Base-by-base conservation (phyloP, 176 grass and related monocot genomes). In the Alloteropsis semialata region DNA sequence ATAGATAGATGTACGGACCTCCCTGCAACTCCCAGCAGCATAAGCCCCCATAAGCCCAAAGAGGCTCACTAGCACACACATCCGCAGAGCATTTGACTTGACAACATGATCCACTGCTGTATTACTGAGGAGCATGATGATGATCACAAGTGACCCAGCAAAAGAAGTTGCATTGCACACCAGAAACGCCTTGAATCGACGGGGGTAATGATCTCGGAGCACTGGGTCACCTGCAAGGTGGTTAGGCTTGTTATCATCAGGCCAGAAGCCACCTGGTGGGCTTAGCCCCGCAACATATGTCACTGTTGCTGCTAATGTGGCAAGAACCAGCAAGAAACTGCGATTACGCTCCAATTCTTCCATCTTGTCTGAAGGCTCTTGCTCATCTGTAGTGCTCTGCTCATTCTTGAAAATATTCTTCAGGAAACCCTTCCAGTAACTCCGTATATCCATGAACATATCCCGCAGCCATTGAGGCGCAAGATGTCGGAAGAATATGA, bases 101-200 rank as follows among this genome's bases (percentile, higher is more conserved):
- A 82, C 79, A 61, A 83, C 86, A 71, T 82, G 53, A 77, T 84
- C 41, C 37, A 80, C 57, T n/a, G 81, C 87, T 14, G 81, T 84
- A 3, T 80, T 29, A 15, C 59, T 80, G 60, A 89, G 76, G 12
- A 80, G 60, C 82, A 84, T 89, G 69, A 89, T 80, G 69, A 89
- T 84, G 25, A 84, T 84, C 11, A 84, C 87, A 5, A 89, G 60
- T 5, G 87, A 88, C 30, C 68, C 69, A 41, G 81, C 59, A 59
- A 89, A 89, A 10, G 87, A 61, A n/a, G 81, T 84, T 34, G 76
- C 81, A 60, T 89, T 89, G 87, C 87, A 89, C 60, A 79, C 3
- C 68, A 84, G 50, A 30, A 89, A 89, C 2, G 81, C 50, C 76
- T 84, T 80, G 69, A 89, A 89, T 3, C 87, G 59, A 10, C 75